Evolutionary conservation across 163 green algal genomes (phyloP), one percentile per base, ranked within the genome.

Genomic region (Coccomyxa subellipsoidea): DNA sequence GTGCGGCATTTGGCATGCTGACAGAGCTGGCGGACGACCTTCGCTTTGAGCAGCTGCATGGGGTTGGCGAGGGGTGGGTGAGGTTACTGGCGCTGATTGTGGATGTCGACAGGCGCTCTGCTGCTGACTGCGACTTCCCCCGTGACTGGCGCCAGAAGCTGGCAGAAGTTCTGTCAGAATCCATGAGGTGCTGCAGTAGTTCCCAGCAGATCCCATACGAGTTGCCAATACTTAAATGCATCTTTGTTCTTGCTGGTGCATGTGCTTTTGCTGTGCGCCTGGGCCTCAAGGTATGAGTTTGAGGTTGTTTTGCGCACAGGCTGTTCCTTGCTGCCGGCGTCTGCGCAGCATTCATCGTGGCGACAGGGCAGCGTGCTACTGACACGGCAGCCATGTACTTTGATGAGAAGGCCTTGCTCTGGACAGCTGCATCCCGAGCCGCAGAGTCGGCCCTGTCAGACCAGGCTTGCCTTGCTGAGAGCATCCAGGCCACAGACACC

Each of bases 241-340:
- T n/a, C n/a, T n/a, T n/a, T n/a, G n/a, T n/a, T n/a, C n/a, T n/a
- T n/a, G n/a, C n/a, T n/a, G n/a, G n/a, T n/a, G n/a, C n/a, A n/a
- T n/a, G n/a, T n/a, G n/a, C n/a, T n/a, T n/a, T n/a, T n/a, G n/a
- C n/a, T n/a, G n/a, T n/a, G n/a, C n/a, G n/a, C n/a, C n/a, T n/a
- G n/a, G n/a, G n/a, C n/a, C n/a, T n/a, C n/a, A n/a, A n/a, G n/a
- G n/a, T n/a, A n/a, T n/a, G n/a, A n/a, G n/a, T n/a, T n/a, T n/a
- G n/a, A n/a, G n/a, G n/a, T 71, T 7, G 7, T 15, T 39, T n/a
- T 35, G 7, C 59, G 9, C 35, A 59, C 79, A 83, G 79, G 79
- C 35, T 72, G 7, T 8, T 79, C 7, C 72, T 88, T 34, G 71
- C 70, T 0, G 38, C 71, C 23, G 85, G 82, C 38, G 37, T 76